Conservation (phyloP, 2,329 filamentous ascomycete genomes). For the Nigrospora sphaerica region DNA sequence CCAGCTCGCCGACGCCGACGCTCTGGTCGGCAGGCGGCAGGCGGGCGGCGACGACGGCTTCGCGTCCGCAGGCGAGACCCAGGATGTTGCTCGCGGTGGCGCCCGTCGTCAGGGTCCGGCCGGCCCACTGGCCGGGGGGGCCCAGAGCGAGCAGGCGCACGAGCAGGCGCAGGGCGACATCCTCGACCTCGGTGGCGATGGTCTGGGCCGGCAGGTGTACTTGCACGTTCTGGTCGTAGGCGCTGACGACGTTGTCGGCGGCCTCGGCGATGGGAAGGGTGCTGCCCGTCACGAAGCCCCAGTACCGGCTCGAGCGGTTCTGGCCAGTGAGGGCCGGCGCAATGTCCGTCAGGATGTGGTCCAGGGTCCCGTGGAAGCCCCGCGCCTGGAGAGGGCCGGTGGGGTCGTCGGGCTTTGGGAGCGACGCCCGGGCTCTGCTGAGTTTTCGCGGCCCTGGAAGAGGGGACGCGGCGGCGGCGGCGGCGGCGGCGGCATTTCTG, state of each 20-base stretch:
- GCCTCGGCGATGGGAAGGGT: slow-evolving; percentile 70
- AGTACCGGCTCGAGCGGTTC: slow-evolving; percentile 63
- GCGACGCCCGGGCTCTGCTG: slow-evolving; percentile 27
- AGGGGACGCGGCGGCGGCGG: slow-evolving; percentile 19
- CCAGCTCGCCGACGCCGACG: slow-evolving; percentile 56
- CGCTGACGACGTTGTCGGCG: slow-evolving; percentile 77
- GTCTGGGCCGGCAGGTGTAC: slow-evolving; percentile 75
- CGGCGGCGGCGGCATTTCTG: slow-evolving; percentile 7
- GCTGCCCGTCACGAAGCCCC: slow-evolving; percentile 84
- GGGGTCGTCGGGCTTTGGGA: slow-evolving; percentile 23
- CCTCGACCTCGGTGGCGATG: slow-evolving; percentile 70
- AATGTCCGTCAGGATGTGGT: slow-evolving; percentile 38
- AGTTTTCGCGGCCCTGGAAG: slow-evolving; percentile 30
- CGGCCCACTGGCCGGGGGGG: slow-evolving; percentile 51
- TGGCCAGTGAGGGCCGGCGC: slow-evolving; percentile 59
- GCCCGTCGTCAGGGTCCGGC: slow-evolving; percentile 49
- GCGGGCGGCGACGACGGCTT: slow-evolving; percentile 46
- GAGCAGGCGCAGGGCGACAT: slow-evolving; percentile 62
- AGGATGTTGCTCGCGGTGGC: slow-evolving; percentile 76
- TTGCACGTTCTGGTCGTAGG: slow-evolving; percentile 75
- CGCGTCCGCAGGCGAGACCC: slow-evolving; percentile 60
- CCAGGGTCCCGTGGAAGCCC: slow-evolving; percentile 23
- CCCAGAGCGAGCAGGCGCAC: slow-evolving; percentile 58
- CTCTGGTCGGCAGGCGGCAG: slow-evolving; percentile 20
- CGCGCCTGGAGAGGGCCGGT: slow-evolving; percentile 22